Conservation (phyloP, 106 monocot species). For the Allium fistulosum region DNA sequence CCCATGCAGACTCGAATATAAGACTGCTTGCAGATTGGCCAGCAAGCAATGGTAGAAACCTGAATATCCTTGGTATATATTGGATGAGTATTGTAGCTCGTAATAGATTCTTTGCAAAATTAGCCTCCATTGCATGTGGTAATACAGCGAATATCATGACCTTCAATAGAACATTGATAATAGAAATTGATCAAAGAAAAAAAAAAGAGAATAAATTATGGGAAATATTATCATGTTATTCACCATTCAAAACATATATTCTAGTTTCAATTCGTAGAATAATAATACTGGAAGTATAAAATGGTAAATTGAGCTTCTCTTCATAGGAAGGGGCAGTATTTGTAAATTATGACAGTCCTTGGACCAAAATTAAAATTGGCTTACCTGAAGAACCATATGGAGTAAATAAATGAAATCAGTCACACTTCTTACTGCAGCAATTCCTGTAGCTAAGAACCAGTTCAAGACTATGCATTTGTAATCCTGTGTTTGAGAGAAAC, state of each 20-base stretch:
- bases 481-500: slow-evolving; percentile 19
- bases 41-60: slow-evolving; percentile 55
- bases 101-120: slow-evolving; percentile 69
- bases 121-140: slow-evolving; percentile 56
- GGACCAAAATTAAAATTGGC: neutral
- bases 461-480: slow-evolving; percentile 58
- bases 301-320: too few relatives aligned
- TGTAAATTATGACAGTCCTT: neutral
- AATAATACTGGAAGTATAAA: too few relatives aligned
- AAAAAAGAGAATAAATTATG: neutral
- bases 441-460: slow-evolving; percentile 39
- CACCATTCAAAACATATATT: too few relatives aligned
- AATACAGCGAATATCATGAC: slow-evolving; percentile 59
- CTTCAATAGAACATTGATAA: slow-evolving; percentile 22
- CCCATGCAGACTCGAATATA: slow-evolving; percentile 88
- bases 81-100: slow-evolving; percentile 63
- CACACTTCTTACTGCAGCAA: slow-evolving; percentile 63
- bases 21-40: slow-evolving; percentile 66
- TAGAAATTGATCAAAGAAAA: neutral
- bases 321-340: neutral
- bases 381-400: slow-evolving; percentile 84
- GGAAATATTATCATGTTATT: too few relatives aligned
- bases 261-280: too few relatives aligned
- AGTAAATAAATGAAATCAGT: slow-evolving; percentile 78
- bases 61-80: slow-evolving; percentile 62